phyloP scores from a whole-genome alignment of 352 stramenopile species.

The Globisporangium mamillatum region DNA sequence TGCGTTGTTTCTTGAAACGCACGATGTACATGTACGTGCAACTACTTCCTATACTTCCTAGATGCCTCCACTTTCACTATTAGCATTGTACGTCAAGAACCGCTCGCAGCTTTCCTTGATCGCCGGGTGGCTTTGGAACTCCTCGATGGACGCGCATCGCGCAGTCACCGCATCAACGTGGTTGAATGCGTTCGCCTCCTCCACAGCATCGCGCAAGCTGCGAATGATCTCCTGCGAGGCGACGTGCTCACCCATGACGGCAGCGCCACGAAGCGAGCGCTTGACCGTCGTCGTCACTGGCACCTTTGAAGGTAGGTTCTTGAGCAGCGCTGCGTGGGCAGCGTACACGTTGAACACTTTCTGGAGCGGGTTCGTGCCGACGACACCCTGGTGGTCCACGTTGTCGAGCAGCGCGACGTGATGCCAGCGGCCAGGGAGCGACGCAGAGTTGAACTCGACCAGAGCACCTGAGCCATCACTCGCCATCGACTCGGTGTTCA shows the following conservation, averaged over 20 bases:
- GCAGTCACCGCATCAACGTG: conserved; percentile 8
- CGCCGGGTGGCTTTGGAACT: background rate
- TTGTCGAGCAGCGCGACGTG: conserved; percentile 15
- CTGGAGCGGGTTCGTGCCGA: conserved; percentile 16
- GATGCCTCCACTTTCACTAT: background rate
- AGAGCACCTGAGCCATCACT: conserved; percentile 10
- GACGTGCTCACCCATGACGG: conserved; percentile 3
- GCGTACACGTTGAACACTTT: conserved; percentile 18
- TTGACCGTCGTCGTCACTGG: background rate
- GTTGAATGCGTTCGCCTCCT: conserved; percentile 10
- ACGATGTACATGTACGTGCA: background rate
- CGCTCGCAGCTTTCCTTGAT: conserved; percentile 3
- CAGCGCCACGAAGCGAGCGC: conserved; percentile 1
- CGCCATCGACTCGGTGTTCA: conserved; percentile 23
- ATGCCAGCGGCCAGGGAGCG: conserved; percentile 14
- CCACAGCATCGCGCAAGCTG: conserved; percentile 1
- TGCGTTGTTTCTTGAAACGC: background rate
- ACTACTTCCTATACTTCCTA: background rate
- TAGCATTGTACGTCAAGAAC: background rate
- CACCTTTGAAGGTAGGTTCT: conserved; percentile 4
- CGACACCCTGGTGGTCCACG: conserved; percentile 16
- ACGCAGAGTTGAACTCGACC: conserved; percentile 12
- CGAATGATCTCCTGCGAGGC: conserved; percentile 4
- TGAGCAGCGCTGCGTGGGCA: conserved; percentile 10
- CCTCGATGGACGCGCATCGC: background rate